Evolutionary conservation across 257 asterid genomes (phyloP), one percentile per base, ranked within the genome.

Genomic region (Apocynum venetum): DNA sequence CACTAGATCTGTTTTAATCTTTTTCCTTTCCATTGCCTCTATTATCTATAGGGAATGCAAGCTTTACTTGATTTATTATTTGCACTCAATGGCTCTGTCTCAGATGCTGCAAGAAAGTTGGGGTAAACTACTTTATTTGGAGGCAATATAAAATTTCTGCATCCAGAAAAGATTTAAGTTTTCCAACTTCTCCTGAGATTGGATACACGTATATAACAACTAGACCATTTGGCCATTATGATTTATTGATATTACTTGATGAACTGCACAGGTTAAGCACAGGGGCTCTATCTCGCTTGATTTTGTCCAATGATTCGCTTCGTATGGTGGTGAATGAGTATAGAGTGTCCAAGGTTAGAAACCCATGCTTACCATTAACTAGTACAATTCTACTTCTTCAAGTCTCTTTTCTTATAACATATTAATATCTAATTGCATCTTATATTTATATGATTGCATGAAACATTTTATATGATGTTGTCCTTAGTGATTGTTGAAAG

Each of bases 231-330:
- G 73, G 43, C 49, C 35, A 11, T 77, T 67, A 38, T 19, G 11
- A 25, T 25, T 14, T 12, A 51, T 69, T 60, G 53, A 64, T 81
- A 11, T 67, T 66, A 8, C 55, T 71, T 36, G 55, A 64, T 79
- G 66, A 46, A 31, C 44, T 56, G 8, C 51, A 52, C 85, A 93
- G 98, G 88, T 82, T 93, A 86, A 94, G 97, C 93, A 94, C 98
- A 20, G 98, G 98, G 66, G 96, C 95, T 75, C 76, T 94, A 73
- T 92, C 98, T 74, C 89, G 97, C 81, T 87, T 94, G 89, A 89
- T 94, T 83, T 78, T 94, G 80, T 94, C 97, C 12, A 97, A 91
- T 82, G 97, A 92, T 88, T 89, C 94, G 60, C 96, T 94, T 77
- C 87, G 96, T 81, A 78, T 84, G 89, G 97, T 91, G 36, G 97